phyloP scores from a whole-genome alignment of 2,329 filamentous ascomycete genomes.

The Aureobasidium sp. region DNA sequence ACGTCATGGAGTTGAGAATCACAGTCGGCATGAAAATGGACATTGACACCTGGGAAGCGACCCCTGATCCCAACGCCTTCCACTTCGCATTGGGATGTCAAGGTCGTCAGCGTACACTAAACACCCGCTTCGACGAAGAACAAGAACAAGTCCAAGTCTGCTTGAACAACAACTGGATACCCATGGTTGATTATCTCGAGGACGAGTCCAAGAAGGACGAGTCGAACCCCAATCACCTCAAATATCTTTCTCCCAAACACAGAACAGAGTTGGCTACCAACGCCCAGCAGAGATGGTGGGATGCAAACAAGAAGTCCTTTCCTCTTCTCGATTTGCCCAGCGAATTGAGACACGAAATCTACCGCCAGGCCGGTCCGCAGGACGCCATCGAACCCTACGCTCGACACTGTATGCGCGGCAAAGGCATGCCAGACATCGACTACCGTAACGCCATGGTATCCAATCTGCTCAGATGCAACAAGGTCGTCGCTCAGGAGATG shows the following conservation, averaged over 20 bases:
- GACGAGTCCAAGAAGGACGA: background rate
- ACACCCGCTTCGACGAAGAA: background rate
- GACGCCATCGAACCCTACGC: slow-evolving; percentile 1
- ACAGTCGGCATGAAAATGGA: background rate
- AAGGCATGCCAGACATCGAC: slow-evolving; percentile 1
- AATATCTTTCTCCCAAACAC: background rate
- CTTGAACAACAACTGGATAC: background rate
- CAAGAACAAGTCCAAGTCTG: background rate
- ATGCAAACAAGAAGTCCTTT: background rate
- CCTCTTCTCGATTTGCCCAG: slow-evolving; percentile 20
- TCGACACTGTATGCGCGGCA: background rate
- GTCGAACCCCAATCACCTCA: background rate
- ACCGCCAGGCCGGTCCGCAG: slow-evolving; percentile 14
- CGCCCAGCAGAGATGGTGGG: background rate
- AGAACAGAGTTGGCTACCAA: background rate
- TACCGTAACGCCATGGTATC: slow-evolving; percentile 6
- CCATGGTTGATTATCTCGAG: background rate
- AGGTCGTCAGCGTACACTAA: background rate
- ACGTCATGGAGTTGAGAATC: background rate
- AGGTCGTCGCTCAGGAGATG: slow-evolving; percentile 21
- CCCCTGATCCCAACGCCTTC: background rate
- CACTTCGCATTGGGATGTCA: background rate
- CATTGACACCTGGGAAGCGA: background rate
- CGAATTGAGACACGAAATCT: slow-evolving; percentile 23
- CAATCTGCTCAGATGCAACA: slow-evolving; percentile 19